Conservation (phyloP, 2,329 filamentous ascomycete genomes). For the Venturia nashicola region DNA sequence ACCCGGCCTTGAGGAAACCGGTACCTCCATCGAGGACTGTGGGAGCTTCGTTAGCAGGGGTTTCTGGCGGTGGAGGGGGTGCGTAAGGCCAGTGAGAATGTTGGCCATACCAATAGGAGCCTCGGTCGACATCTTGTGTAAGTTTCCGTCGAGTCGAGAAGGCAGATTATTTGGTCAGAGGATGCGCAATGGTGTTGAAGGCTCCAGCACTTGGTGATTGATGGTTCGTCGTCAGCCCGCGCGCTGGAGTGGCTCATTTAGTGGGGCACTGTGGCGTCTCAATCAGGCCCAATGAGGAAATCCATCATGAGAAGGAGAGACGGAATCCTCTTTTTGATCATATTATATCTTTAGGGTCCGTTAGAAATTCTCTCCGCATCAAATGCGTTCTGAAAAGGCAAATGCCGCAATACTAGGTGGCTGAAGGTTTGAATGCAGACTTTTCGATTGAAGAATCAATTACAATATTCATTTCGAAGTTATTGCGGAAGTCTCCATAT, state of each 20-base stretch:
- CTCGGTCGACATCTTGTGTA: slow-evolving; percentile 4
- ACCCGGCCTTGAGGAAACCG: slow-evolving; percentile 98
- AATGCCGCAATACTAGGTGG: too few relatives aligned
- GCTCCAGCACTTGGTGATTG: background rate
- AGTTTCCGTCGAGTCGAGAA: background rate
- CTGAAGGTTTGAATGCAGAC: background rate
- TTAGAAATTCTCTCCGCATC: too few relatives aligned
- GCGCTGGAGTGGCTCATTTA: background rate
- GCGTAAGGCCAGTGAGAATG: background rate
- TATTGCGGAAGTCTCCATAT: too few relatives aligned
- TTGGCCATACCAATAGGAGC: slow-evolving; percentile 3
- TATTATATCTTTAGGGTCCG: background rate
- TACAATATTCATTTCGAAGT: background rate
- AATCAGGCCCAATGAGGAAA: background rate
- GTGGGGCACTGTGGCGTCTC: background rate
- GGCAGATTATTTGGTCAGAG: background rate
- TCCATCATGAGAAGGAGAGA: background rate
- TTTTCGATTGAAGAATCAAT: background rate
- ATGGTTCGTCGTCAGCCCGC: background rate
- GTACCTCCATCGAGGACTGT: slow-evolving; percentile 98
- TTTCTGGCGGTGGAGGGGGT: background rate
- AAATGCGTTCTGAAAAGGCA: too few relatives aligned
- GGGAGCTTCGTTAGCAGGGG: background rate
- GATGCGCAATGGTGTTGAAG: slow-evolving; percentile 1
- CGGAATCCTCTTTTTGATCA: background rate